Evolutionary conservation across 352 stramenopile species (phyloP), one percentile per base, ranked within the genome.

Genomic region (Pythium aquatile): DNA sequence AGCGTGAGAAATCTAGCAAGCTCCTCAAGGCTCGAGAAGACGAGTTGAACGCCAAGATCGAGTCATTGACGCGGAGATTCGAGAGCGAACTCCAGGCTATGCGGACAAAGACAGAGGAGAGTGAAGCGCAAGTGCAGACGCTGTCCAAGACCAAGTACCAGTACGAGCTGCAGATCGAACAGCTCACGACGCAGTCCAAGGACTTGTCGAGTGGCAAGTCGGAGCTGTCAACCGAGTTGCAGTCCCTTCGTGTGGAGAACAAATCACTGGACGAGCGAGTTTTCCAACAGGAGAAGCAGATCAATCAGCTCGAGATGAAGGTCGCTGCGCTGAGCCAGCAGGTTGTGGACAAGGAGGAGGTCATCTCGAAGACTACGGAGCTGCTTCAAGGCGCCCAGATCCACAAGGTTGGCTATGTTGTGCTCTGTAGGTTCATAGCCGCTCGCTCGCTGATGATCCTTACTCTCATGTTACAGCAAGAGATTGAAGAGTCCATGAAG

Each of bases 401-500:
- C 8, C 84, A 93, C 58, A 94, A 90, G 70, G 70, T 76, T 10
- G 20, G 20, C 20, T 24, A 24, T n/a, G 60, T 44, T 26, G 5
- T 47, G 14, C 28, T 11, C 5, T 1, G 32, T 16, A 8, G 24
- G 33, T 24, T 24, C 20, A 24, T 24, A 24, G 20, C 20, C 29
- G 57, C 11, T 2, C 16, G 11, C 26, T 55, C 4, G 20, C 26
- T 64, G n/a, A 54, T 51, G 52, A 53, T 30, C 8, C 29, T n/a
- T 39, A n/a, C 55, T 32, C 16, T 60, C 2, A 35, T 51, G 14
- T 49, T 48, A 17, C 58, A 79, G 66, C 81, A 90, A 54, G 83
- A 94, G 54, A 75, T 96, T 16, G 89, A 97, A 49, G 86, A 96
- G 8, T 93, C 87, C 24, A 63, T 96, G 26, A 88, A 90, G 47